A percentile compares a stretch with the other conserved stretches of the same genome.
Conservation (phyloP, 2,329 filamentous ascomycete species). For the Fusarium tanahbumbuense region DNA sequence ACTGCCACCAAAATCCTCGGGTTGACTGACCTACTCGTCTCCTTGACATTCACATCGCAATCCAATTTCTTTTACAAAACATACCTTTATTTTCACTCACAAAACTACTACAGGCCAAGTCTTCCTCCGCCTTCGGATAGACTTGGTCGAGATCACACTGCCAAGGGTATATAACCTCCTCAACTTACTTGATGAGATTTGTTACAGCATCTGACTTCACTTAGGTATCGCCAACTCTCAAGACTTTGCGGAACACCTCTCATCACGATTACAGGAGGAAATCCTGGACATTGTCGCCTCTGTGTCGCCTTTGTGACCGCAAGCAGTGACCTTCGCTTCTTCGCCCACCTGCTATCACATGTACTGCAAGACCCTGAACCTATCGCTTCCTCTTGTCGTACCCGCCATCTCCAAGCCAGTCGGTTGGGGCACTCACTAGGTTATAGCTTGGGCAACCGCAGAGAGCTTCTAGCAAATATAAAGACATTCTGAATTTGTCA, state of each 20-base stretch:
- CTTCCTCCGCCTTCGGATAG: neutral
- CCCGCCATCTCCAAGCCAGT: constrained; percentile 31
- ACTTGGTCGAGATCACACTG: neutral
- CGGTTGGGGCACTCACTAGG: constrained; percentile 13
- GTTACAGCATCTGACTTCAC: neutral
- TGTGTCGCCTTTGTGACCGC: constrained; percentile 26
- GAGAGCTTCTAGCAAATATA: neutral
- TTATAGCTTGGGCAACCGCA: neutral
- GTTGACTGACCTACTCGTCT: neutral
- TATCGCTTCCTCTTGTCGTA: constrained; percentile 35
- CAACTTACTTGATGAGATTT: neutral
- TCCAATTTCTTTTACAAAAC: neutral
- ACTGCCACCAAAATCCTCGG: neutral
- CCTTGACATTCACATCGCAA: neutral
- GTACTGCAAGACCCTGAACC: constrained; percentile 27
- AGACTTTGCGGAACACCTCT: neutral
- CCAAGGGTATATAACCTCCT: neutral
- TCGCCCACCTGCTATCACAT: constrained; percentile 34
- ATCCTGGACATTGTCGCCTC: neutral
- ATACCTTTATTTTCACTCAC: neutral
- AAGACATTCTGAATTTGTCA: neutral
- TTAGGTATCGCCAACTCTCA: neutral
- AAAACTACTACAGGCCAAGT: neutral
- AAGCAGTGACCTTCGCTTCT: constrained; percentile 35
- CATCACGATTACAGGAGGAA: neutral